phyloP scores from a whole-genome alignment of 106 monocot species.

The Phalaenopsis equestris region DNA sequence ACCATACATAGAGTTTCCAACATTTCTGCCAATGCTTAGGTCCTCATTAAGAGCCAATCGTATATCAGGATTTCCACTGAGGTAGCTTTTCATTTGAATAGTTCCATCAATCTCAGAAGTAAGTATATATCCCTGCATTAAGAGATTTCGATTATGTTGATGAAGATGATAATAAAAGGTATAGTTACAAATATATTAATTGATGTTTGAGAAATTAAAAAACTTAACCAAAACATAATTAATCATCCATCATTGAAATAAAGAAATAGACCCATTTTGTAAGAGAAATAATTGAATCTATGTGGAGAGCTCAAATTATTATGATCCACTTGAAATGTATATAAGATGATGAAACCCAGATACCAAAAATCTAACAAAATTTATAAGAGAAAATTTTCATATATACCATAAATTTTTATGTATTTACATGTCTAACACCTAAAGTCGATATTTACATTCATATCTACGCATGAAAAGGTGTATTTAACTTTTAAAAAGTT shows the following conservation, averaged over 20 bases:
- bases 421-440: no score
- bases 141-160: neutral
- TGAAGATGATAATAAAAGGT: neutral
- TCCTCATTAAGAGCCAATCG: conserved; percentile 95
- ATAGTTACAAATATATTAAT: neutral
- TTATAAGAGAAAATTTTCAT: no score
- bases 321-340: neutral
- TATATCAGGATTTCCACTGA: conserved; percentile 94
- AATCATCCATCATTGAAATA: no score
- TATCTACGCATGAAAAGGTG: no score
- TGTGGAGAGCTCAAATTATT: neutral
- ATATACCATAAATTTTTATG: neutral
- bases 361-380: neutral
- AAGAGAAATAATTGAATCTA: neutral
- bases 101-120: conserved; percentile 99
- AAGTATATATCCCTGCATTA: conserved; percentile 81
- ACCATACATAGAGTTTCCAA: conserved; percentile 69
- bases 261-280: neutral
- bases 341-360: neutral
- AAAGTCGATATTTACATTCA: no score
- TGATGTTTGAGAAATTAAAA: neutral
- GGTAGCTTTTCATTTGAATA: conserved; percentile 99
- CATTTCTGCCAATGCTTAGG: conserved; percentile 68
- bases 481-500: no score
- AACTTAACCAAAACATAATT: no score